phyloP scores from a whole-genome alignment of 768 basidiomycete genomes.

The Pleurotus citrinopileatus region DNA sequence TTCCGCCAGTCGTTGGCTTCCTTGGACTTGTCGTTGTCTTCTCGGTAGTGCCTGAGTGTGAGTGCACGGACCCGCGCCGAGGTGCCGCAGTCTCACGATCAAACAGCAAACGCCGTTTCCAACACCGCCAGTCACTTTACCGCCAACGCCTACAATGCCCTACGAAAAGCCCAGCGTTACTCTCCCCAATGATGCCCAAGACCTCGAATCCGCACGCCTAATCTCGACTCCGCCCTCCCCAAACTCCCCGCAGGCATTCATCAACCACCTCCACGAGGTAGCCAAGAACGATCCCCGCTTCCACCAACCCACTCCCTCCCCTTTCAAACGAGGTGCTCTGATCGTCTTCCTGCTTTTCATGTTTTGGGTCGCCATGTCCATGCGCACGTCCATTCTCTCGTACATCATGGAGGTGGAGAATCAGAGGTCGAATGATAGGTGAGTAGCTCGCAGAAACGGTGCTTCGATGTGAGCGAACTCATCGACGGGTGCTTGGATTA shows the following conservation, averaged over 20 bases:
- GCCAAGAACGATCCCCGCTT: slow-evolving; percentile 28
- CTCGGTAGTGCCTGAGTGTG: too few species aligned
- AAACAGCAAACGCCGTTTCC: too few species aligned
- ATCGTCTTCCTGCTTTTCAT: slow-evolving; percentile 37
- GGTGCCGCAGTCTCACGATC: too few species aligned
- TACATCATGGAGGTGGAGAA: slow-evolving; percentile 20
- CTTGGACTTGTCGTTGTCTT: too few species aligned
- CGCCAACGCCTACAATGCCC: too few species aligned
- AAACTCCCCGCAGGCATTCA: not conserved
- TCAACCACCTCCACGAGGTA: slow-evolving; percentile 4
- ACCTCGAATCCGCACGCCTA: slow-evolving; percentile 1
- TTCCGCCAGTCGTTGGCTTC: too few species aligned
- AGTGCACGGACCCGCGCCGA: too few species aligned
- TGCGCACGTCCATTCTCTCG: slow-evolving; percentile 24
- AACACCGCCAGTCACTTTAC: too few species aligned
- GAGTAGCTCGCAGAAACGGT: not conserved
- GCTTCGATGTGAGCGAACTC: not conserved
- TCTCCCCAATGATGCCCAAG: not conserved
- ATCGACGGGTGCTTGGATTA: slow-evolving; percentile 23
- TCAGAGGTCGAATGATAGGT: slow-evolving; percentile 33
- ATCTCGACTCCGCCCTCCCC: not conserved
- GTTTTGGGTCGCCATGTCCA: slow-evolving; percentile 41
- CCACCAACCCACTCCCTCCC: slow-evolving; percentile 35
- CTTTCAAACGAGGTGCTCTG: slow-evolving; percentile 45
- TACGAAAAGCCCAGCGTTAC: not conserved